These are phyloP conservation scores for Odonthalia washingtoniensis DNA, from an alignment of 31 red algal genomes.

Conservation along the genomic window DNA sequence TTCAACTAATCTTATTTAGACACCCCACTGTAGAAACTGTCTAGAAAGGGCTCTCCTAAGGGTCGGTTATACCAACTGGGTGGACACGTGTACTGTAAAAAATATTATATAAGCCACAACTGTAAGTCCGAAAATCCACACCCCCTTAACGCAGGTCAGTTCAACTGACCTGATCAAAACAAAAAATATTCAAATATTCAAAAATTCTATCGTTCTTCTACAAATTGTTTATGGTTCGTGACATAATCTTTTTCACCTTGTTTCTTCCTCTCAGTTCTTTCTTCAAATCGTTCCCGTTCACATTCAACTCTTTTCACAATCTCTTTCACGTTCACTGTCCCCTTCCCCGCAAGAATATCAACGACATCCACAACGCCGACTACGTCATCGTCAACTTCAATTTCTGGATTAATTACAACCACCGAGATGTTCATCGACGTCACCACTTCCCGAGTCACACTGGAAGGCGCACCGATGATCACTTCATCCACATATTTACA, in stretches of 20 bases:
- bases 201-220: no score
- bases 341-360: no score
- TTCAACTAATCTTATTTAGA: no score
- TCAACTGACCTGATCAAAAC: no score
- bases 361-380: constrained; percentile 68
- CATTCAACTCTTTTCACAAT: constrained; percentile 88
- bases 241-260: constrained; percentile 82
- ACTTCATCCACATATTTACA: constrained; percentile 95
- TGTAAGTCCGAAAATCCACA: no score
- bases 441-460: constrained; percentile 94
- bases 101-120: no score
- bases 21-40: no score
- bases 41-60: no score
- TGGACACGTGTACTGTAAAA: no score
- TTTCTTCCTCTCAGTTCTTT: constrained; percentile 83
- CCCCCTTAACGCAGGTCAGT: no score
- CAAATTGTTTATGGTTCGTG: constrained; percentile 79
- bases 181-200: no score
- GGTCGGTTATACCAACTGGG: no score
- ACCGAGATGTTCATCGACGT: constrained; percentile 95
- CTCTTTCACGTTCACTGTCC: constrained; percentile 72
- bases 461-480: constrained; percentile 96
- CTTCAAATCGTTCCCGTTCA: constrained; percentile 84
- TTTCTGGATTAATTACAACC: constrained; percentile 86
- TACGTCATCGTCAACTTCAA: constrained; percentile 67